phyloP scores from a whole-genome alignment of 2,329 filamentous ascomycete genomes.

The Scopulariopsis brevicaulis region DNA sequence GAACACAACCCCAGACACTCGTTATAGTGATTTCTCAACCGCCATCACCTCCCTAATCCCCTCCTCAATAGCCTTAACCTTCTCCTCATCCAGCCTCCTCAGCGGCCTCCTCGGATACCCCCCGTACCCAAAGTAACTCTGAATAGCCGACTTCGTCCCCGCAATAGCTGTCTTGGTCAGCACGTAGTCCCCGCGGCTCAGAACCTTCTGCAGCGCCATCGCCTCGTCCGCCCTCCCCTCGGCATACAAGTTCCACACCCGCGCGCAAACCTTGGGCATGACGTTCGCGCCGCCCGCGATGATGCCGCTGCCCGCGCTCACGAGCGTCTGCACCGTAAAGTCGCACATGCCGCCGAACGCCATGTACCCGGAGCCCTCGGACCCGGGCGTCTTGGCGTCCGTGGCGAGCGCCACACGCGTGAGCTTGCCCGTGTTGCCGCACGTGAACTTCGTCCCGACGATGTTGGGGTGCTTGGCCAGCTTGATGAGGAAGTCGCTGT shows the following conservation, averaged over 20 bases:
- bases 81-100: conserved; percentile 50
- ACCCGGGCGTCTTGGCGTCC: conserved; percentile 54
- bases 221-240: conserved; percentile 68
- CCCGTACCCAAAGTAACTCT: conserved; percentile 74
- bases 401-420: conserved; percentile 68
- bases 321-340: conserved; percentile 73
- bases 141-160: conserved; percentile 75
- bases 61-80: conserved; percentile 38
- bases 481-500: conserved; percentile 74
- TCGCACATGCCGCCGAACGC: conserved; percentile 82
- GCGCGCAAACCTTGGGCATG: conserved; percentile 70
- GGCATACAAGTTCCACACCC: conserved; percentile 65
- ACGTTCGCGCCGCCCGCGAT: conserved; percentile 81
- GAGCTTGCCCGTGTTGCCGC: conserved; percentile 81
- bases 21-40: conserved; percentile 43
- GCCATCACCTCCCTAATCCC: conserved; percentile 54
- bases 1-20: background rate
- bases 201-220: conserved; percentile 61
- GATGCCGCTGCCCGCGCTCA: conserved; percentile 70
- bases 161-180: conserved; percentile 74
- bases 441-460: conserved; percentile 83
- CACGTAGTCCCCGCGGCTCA: conserved; percentile 72
- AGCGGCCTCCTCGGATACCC: conserved; percentile 64
- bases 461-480: conserved; percentile 75
- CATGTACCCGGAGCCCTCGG: conserved; percentile 59